Percentiles rank a stretch among this genome's conserved stretches.
Evolutionary conservation across 2,329 filamentous ascomycete genomes (phyloP).

Genomic region (Arthrobotrys sinensis): DNA sequence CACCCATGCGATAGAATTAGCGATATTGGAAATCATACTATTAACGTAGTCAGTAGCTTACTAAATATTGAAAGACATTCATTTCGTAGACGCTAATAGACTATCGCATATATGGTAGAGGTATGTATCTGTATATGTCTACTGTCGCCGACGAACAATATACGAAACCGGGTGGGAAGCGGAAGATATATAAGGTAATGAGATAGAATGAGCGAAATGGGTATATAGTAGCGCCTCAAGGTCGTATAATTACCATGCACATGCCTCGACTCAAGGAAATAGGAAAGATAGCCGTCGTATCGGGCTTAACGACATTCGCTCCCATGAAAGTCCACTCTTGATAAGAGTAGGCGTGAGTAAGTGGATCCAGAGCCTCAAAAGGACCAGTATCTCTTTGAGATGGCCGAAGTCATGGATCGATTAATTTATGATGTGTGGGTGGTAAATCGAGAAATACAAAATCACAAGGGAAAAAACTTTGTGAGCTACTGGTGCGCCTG

Average conservation of each 20-base stretch:
- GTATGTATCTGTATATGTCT: not conserved
- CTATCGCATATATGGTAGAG: not conserved
- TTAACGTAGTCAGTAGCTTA: conserved; percentile 5
- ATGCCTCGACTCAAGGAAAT: not conserved
- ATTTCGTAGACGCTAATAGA: conserved; percentile 14
- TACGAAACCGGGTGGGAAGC: not conserved
- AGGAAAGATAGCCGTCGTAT: not conserved
- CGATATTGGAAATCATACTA: not conserved
- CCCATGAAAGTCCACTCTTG: not conserved
- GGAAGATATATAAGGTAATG: not conserved
- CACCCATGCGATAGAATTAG: not conserved
- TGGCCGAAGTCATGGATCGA: not conserved
- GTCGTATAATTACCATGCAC: not conserved
- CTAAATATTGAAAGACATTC: conserved; percentile 46
- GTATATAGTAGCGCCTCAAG: not conserved
- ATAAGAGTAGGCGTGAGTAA: not conserved
- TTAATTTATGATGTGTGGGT: not conserved
- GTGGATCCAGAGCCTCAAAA: conserved; percentile 13
- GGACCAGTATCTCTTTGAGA: not conserved
- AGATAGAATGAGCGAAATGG: not conserved
- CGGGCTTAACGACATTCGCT: not conserved
- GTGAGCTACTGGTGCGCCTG: not conserved
- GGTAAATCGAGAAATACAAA: not conserved
- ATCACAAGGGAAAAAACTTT: conserved; percentile 23
- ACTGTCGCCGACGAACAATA: not conserved